Evolutionary conservation across 164 flowering plant species (phyloP).

Genomic region (Malania oleifera): DNA sequence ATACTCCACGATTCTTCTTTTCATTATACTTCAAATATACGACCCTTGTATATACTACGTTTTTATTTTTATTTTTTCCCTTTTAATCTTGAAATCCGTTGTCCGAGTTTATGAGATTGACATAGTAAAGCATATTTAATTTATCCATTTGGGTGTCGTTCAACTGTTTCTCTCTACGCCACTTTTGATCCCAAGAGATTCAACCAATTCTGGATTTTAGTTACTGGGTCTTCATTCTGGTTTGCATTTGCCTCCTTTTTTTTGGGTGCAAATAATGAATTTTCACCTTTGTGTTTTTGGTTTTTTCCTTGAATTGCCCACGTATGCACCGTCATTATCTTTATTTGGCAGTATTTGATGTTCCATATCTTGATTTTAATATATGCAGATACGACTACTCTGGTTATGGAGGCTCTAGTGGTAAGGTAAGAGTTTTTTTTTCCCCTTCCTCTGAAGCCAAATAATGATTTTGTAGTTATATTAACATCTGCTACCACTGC

Average conservation of each 20-base stretch:
- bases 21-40: too few relatives aligned
- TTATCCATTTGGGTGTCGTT: too few relatives aligned
- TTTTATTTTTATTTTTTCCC: background rate
- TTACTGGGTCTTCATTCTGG: background rate
- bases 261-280: background rate
- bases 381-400: slow-evolving; percentile 89
- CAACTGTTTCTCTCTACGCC: too few relatives aligned
- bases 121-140: background rate
- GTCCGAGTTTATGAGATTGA: background rate
- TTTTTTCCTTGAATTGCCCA: background rate
- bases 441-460: background rate
- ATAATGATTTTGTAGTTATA: background rate
- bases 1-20: too few relatives aligned
- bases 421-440: slow-evolving; percentile 66
- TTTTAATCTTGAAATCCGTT: too few relatives aligned
- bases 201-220: too few relatives aligned
- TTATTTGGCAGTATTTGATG: slow-evolving; percentile 11
- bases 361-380: slow-evolving; percentile 9
- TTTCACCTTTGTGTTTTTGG: background rate
- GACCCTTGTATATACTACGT: background rate
- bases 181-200: too few relatives aligned
- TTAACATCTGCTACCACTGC: too few relatives aligned
- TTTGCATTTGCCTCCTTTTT: background rate
- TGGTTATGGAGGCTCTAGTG: slow-evolving; percentile 96
- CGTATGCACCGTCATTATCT: background rate